These are phyloP conservation scores for Candida tunisiensis DNA, from an alignment of 1,139 yeast species.

Conservation along the genomic window DNA sequence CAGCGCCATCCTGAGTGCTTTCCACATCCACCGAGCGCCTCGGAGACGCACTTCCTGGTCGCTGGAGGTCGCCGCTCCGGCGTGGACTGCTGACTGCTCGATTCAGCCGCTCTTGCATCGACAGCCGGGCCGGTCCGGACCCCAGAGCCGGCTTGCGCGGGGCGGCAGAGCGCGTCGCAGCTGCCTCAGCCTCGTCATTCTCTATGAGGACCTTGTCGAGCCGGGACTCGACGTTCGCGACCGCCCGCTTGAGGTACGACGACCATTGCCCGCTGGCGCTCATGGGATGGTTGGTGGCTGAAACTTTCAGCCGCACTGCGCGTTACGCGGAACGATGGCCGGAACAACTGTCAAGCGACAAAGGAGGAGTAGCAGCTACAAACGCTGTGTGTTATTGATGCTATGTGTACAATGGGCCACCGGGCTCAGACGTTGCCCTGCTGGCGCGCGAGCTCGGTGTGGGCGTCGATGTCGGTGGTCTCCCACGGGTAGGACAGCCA, in stretches of 20 bases:
- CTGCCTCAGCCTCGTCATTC: slow-evolving; percentile 10
- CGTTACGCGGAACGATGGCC: too few relatives aligned
- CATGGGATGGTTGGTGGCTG: too few relatives aligned
- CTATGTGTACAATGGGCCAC: too few relatives aligned
- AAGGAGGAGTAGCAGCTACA: neutral
- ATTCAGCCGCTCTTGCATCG: slow-evolving; percentile 69
- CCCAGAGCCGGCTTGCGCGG: slow-evolving; percentile 1
- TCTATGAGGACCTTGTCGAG: slow-evolving; percentile 22
- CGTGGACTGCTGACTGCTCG: slow-evolving; percentile 36
- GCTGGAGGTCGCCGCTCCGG: neutral
- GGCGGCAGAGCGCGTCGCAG: neutral
- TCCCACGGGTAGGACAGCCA: slow-evolving; percentile 99
- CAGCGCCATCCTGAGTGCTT: neutral
- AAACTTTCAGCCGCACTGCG: too few relatives aligned
- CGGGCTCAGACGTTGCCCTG: slow-evolving; percentile 40
- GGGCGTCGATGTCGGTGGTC: slow-evolving; percentile 75
- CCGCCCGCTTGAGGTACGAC: slow-evolving; percentile 18
- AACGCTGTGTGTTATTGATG: too few relatives aligned
- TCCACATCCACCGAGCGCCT: neutral
- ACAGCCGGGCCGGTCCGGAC: slow-evolving; percentile 30
- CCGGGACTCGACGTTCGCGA: slow-evolving; percentile 22
- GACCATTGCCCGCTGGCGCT: slow-evolving; percentile 18
- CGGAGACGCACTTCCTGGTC: neutral
- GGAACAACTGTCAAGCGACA: too few relatives aligned
- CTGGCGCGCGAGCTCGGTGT: slow-evolving; percentile 60